Evolutionary conservation across 1,284 basidiomycete genomes (phyloP), one percentile per base, ranked within the genome.

Genomic region (Ustilago loliicola): DNA sequence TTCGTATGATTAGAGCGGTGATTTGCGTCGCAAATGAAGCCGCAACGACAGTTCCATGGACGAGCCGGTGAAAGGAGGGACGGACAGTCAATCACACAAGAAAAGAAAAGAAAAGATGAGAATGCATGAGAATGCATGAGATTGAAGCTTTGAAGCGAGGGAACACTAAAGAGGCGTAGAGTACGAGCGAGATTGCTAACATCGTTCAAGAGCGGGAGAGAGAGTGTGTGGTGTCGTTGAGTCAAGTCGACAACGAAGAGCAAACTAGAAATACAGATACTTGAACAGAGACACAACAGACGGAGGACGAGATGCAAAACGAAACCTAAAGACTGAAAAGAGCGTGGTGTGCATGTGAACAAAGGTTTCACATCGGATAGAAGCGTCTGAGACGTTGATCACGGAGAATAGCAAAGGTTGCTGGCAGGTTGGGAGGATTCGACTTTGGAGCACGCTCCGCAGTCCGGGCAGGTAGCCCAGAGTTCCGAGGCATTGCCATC

Each of bases 381-480:
- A 47, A 54, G 5, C 74, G 50, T 2, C 69, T 59, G 2, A 71
- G 3, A 13, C 13, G 50, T 1, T 61, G 51, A 48, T 78, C 72
- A 78, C 40, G 76, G 72, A 32, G 65, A 68, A 30, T 78, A 72
- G 72, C 76, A 78, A 21, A 78, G 53, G 15, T 66, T 61, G 25
- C 45, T 50, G 9, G 66, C 45, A 6, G 72, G 76, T 30, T 40
- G 61, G 38, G 19, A 51, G 42, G 64, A 59, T 11, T 78, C 71
- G 55, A 74, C 76, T 52, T 74, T 78, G 54, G 61, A 62, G 25
- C 67, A 74, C 17, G 71, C 65, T 27, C 76, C 76, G 30, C 76
- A 78, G 29, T 78, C 82, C 5, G 74, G 79, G 40, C 82, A 83
- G 29, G 66, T 75, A 3, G 80, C 78, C 82, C 82, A 83, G 21